Evolutionary conservation across 192 early-diverging fungal species (phyloP).

Genomic region (Podila clonocystis): DNA sequence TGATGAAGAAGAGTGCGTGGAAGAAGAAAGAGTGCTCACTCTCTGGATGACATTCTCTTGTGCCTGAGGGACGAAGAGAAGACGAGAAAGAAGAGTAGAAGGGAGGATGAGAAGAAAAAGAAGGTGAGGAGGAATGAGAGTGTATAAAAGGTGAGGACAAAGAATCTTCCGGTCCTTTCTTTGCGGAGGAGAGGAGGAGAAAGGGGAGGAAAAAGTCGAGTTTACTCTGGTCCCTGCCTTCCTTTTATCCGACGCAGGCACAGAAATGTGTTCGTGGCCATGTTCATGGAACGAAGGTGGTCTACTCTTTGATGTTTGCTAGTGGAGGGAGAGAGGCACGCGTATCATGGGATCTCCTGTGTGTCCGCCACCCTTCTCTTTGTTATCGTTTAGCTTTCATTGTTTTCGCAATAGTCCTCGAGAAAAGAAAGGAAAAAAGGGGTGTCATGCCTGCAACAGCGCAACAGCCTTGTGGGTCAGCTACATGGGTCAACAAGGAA

Average conservation of each 20-base stretch:
- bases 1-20: background rate
- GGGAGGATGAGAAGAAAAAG: background rate
- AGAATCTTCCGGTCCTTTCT: too few relatives aligned
- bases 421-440: background rate
- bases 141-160: background rate
- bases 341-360: too few relatives aligned
- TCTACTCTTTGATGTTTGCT: background rate
- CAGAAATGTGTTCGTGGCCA: too few relatives aligned
- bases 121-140: constrained; percentile 6
- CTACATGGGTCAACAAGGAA: background rate
- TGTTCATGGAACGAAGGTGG: background rate
- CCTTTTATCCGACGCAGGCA: too few relatives aligned
- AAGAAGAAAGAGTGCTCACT: constrained; percentile 1
- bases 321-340: too few relatives aligned
- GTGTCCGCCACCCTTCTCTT: too few relatives aligned
- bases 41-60: background rate
- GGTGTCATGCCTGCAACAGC: background rate
- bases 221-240: too few relatives aligned
- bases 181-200: too few relatives aligned
- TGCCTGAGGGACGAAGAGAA: background rate
- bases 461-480: background rate
- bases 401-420: too few relatives aligned
- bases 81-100: background rate
- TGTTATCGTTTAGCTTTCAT: too few relatives aligned
- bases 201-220: too few relatives aligned